Percentiles rank a stretch among this genome's conserved stretches.
Evolutionary conservation across 2,329 filamentous ascomycete species (phyloP).

Genomic region (Elsinoe batatas): DNA sequence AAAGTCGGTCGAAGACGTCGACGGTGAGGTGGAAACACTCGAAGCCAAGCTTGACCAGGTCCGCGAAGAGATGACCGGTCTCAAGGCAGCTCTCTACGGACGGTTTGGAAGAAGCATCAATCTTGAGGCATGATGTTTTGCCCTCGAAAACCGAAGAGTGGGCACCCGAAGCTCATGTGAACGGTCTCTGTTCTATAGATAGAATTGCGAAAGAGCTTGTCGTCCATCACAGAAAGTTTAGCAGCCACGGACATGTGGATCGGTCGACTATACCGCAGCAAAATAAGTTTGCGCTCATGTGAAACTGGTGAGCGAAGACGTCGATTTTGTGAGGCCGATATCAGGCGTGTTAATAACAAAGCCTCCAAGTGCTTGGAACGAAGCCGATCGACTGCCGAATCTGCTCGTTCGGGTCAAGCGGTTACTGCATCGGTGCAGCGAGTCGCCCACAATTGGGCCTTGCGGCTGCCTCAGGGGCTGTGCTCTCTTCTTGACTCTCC

Average conservation of each 20-base stretch:
- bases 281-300: not conserved
- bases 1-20: constrained; percentile 60
- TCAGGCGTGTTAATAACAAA: not conserved
- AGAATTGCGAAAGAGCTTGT: not conserved
- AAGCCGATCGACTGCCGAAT: not conserved
- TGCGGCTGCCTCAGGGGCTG: not conserved
- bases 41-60: constrained; percentile 68
- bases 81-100: constrained; percentile 89
- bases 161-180: no score
- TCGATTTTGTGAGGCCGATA: not conserved
- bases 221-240: not conserved
- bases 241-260: not conserved
- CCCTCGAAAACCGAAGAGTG: no score
- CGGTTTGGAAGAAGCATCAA: constrained; percentile 97
- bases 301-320: not conserved
- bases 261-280: not conserved
- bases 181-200: not conserved
- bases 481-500: not conserved
- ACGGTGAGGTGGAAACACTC: constrained; percentile 62
- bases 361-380: not conserved
- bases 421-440: not conserved
- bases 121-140: constrained; percentile 60
- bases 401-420: not conserved
- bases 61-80: constrained; percentile 74
- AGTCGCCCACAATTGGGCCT: not conserved